Evolutionary conservation across 441 rosid genomes (phyloP).

Genomic region (Adansonia grandidieri): DNA sequence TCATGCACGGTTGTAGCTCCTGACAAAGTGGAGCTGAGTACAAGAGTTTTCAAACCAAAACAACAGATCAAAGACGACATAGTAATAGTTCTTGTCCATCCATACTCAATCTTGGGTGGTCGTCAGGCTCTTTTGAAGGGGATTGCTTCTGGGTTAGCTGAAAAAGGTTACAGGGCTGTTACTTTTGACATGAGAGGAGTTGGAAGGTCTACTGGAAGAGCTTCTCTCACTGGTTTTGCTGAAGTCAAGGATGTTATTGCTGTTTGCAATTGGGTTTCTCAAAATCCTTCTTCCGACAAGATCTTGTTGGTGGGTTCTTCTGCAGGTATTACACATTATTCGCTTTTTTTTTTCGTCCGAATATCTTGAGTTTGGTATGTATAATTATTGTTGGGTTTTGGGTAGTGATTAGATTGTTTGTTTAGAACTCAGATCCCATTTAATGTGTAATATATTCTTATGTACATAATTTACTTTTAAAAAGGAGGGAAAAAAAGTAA

Average conservation of each 20-base stretch:
- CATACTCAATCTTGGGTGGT: slow-evolving; percentile 83
- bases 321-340: slow-evolving; percentile 54
- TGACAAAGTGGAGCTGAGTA: slow-evolving; percentile 65
- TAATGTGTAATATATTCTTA: neutral
- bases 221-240: slow-evolving; percentile 85
- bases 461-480: neutral
- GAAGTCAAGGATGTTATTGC: slow-evolving; percentile 85
- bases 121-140: slow-evolving; percentile 77
- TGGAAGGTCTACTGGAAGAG: slow-evolving; percentile 75
- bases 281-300: slow-evolving; percentile 53
- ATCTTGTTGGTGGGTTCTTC: slow-evolving; percentile 90
- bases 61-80: slow-evolving; percentile 36
- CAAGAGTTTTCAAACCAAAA: slow-evolving; percentile 67
- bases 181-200: slow-evolving; percentile 98
- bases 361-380: slow-evolving; percentile 17
- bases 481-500: neutral
- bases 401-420: slow-evolving; percentile 19
- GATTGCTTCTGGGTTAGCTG: slow-evolving; percentile 67
- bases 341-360: neutral
- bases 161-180: slow-evolving; percentile 60
- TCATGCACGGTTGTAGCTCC: slow-evolving; percentile 59
- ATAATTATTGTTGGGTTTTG: neutral
- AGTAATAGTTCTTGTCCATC: slow-evolving; percentile 83
- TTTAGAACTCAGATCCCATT: slow-evolving; percentile 8
- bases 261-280: slow-evolving; percentile 76